Conservation (phyloP, 352 stramenopile species). For the Phytophthora parvispora region DNA sequence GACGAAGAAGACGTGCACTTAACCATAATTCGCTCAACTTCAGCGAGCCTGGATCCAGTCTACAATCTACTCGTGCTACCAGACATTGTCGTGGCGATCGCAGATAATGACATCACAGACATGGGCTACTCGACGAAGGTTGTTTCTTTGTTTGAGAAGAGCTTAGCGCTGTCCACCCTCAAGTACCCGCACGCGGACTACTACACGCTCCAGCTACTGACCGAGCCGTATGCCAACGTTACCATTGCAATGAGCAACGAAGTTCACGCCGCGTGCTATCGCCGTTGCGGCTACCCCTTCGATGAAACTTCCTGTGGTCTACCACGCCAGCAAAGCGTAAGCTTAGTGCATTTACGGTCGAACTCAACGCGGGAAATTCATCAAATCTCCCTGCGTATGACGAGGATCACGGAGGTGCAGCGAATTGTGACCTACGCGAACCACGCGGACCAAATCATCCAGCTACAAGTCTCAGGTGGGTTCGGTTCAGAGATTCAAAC, state of each 20-base stretch:
- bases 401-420: conserved; percentile 72
- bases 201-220: conserved; percentile 64
- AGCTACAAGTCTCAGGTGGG: conserved; percentile 52
- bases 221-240: conserved; percentile 77
- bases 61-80: conserved; percentile 69
- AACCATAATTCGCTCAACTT: conserved; percentile 57
- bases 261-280: conserved; percentile 68
- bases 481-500: conserved; percentile 56
- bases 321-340: conserved; percentile 77
- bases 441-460: conserved; percentile 69
- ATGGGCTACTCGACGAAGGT: conserved; percentile 60
- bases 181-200: conserved; percentile 32
- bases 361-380: conserved; percentile 79
- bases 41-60: conserved; percentile 57
- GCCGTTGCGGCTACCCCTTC: conserved; percentile 74
- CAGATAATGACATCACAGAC: conserved; percentile 71
- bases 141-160: conserved; percentile 53
- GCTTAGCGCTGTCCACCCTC: conserved; percentile 1
- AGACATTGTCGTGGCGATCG: conserved; percentile 72
- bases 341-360: conserved; percentile 55
- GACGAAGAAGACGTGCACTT: conserved; percentile 77
- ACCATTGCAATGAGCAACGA: conserved; percentile 87
- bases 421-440: conserved; percentile 62
- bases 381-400: conserved; percentile 55
- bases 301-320: conserved; percentile 61